phyloP scores from a whole-genome alignment of 352 stramenopile genomes.

The Peronospora tabacina region DNA sequence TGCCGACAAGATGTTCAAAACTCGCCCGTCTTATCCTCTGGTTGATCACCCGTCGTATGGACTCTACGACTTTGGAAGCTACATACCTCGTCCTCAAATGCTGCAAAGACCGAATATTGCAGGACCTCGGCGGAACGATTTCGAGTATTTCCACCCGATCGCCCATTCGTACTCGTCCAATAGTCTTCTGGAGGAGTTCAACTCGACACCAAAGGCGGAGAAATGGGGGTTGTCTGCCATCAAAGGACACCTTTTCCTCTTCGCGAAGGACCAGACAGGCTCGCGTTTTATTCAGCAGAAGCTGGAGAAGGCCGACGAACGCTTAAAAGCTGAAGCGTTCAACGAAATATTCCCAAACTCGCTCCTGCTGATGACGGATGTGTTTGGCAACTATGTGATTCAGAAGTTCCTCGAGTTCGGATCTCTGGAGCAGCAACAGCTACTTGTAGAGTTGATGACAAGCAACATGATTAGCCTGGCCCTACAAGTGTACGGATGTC shows the following conservation, averaged over 20 bases:
- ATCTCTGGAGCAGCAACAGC: slow-evolving; percentile 76
- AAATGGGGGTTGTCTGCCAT: slow-evolving; percentile 79
- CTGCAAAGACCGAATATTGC: slow-evolving; percentile 30
- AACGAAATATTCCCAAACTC: slow-evolving; percentile 77
- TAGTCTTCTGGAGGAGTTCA: slow-evolving; percentile 80
- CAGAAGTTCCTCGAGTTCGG: slow-evolving; percentile 97
- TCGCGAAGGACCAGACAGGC: slow-evolving; percentile 80
- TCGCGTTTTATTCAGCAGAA: slow-evolving; percentile 87
- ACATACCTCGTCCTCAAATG: slow-evolving; percentile 20
- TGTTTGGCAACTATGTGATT: slow-evolving; percentile 99
- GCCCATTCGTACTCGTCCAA: slow-evolving; percentile 62
- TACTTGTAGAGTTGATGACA: slow-evolving; percentile 83
- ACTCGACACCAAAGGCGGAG: slow-evolving; percentile 50
- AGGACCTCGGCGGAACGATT: slow-evolving; percentile 22
- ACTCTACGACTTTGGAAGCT: slow-evolving; percentile 21
- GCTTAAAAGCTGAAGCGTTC: slow-evolving; percentile 64
- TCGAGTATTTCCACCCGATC: slow-evolving; percentile 42
- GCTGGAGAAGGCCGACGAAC: slow-evolving; percentile 76
- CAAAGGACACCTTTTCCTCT: slow-evolving; percentile 78
- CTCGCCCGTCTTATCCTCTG: slow-evolving; percentile 19
- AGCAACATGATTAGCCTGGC: slow-evolving; percentile 93
- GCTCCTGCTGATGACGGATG: slow-evolving; percentile 84
- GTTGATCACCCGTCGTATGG: slow-evolving; percentile 25
- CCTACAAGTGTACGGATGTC: slow-evolving; percentile 94
- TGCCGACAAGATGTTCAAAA: slow-evolving; percentile 19